Percentiles rank a stretch among this genome's conserved stretches.
phyloP scores from a whole-genome alignment of 768 basidiomycete genomes.

The Termitomyces sp. region DNA sequence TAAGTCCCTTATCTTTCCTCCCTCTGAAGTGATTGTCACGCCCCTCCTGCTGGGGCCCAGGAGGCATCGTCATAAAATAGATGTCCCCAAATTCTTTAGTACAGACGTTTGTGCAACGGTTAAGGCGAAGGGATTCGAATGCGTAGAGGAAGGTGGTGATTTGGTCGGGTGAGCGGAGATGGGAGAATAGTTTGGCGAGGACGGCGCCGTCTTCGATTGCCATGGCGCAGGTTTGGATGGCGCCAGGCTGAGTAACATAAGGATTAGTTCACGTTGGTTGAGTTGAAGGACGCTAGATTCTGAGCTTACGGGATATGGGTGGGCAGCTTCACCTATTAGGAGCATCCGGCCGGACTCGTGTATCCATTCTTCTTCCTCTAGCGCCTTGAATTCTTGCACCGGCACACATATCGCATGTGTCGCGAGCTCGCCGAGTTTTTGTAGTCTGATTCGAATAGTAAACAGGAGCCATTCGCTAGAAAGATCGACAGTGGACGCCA shows the following conservation, averaged over 20 bases:
- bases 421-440: conserved; percentile 24
- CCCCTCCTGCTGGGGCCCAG: conserved; percentile 33
- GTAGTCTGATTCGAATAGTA: not conserved
- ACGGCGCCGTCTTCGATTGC: conserved; percentile 62
- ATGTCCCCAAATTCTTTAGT: conserved; percentile 42
- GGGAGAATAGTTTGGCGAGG: conserved; percentile 57
- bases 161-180: conserved; percentile 44
- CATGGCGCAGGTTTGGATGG: conserved; percentile 45
- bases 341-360: conserved; percentile 41
- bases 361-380: conserved; percentile 57
- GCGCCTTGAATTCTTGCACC: conserved; percentile 31
- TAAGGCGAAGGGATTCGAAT: conserved; percentile 51
- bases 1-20: conserved; percentile 23
- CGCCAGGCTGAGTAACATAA: conserved; percentile 35
- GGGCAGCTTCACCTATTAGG: conserved; percentile 54
- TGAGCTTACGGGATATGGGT: conserved; percentile 47
- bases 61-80: conserved; percentile 40
- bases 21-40: conserved; percentile 39
- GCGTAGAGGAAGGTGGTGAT: conserved; percentile 48
- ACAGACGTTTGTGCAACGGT: conserved; percentile 38
- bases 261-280: not conserved
- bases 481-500: not conserved
- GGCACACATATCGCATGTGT: conserved; percentile 30
- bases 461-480: not conserved
- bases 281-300: not conserved